Evolutionary conservation across 495 filamentous ascomycete genomes (phyloP), one percentile per base, ranked within the genome.

Genomic region (Penicillium cataractarum): DNA sequence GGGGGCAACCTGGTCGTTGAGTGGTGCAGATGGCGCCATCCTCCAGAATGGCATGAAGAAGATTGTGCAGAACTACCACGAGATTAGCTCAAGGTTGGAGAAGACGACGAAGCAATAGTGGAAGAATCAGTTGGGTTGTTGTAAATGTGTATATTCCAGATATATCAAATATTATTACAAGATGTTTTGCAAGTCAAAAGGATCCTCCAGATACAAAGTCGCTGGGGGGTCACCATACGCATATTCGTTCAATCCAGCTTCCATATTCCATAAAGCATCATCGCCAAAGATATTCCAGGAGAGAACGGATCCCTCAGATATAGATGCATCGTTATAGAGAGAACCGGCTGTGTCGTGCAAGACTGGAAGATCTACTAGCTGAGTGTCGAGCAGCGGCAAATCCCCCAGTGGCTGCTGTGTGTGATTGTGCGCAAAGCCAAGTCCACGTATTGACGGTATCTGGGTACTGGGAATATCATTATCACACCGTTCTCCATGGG

Each of bases 1-100:
- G 60, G 71, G 73, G 15, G 73, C 71, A 13, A 72, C 63, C 13
- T 75, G 73, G 73, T 73, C 66, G 13, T 54, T 75, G 26, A 72
- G 73, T 44, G 71, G 63, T 4, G 42, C 50, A 7, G 73, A 75
- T 61, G 67, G 53, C 10, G 65, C 66, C 3, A 69, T 74, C 21
- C 46, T 74, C 46, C 72, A 74, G 48, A 67, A 64, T 10, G 69
- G 64, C 7, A 65, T 74, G 64, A 74, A 74, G 65, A 49, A 67
- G 53, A 66, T 72, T 32, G 62, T 61, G n/a, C 40, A 64, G 29
- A 72, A 69, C 31, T 74, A 74, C 53, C 51, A 55, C n/a, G 65
- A 72, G n/a, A 70, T 74, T 22, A 70, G 53, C 52, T 29, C 58
- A 26, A 63, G 65, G 37, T 13, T 74, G 5, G 33, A 69, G 40